Evolutionary conservation across 768 basidiomycete species (phyloP).

Genomic region (Mycena rebaudengoi): DNA sequence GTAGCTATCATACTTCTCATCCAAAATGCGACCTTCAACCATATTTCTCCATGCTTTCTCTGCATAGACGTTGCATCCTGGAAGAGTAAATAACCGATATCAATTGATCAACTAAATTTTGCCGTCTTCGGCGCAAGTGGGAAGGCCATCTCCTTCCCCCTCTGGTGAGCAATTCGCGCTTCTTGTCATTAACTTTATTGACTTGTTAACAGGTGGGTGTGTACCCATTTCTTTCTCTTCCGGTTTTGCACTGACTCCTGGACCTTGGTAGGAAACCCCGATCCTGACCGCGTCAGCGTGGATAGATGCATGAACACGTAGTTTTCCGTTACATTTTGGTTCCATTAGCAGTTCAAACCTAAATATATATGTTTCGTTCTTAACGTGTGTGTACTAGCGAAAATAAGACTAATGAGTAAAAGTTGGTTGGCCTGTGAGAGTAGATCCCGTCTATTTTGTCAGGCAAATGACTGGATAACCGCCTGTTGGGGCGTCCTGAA

Average conservation of each 20-base stretch:
- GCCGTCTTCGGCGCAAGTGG: conserved; percentile 49
- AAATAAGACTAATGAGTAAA: too few relatives aligned
- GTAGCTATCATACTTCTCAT: too few relatives aligned
- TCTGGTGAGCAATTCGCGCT: conserved; percentile 44
- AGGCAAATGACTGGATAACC: conserved; percentile 35
- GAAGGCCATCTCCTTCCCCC: conserved; percentile 51
- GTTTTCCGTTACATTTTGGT: neutral
- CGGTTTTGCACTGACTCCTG: conserved; percentile 21
- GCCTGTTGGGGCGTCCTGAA: conserved; percentile 28
- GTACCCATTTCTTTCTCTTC: neutral
- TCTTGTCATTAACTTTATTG: neutral
- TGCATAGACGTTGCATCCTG: too few relatives aligned
- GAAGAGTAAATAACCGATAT: too few relatives aligned
- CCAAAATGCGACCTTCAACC: too few relatives aligned
- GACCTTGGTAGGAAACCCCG: conserved; percentile 1
- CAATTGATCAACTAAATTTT: too few relatives aligned
- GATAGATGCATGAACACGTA: conserved; percentile 17
- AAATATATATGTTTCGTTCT: too few relatives aligned
- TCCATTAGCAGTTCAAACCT: too few relatives aligned
- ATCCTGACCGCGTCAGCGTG: neutral
- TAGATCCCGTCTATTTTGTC: conserved; percentile 17
- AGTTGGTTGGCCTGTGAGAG: too few relatives aligned
- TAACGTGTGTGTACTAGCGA: too few relatives aligned
- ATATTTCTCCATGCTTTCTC: too few relatives aligned
- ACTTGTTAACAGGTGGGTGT: conserved; percentile 5